A percentile compares a stretch with the other conserved stretches of the same genome.
phyloP scores from a whole-genome alignment of 306 rosid species.

The Casuarina glauca region DNA sequence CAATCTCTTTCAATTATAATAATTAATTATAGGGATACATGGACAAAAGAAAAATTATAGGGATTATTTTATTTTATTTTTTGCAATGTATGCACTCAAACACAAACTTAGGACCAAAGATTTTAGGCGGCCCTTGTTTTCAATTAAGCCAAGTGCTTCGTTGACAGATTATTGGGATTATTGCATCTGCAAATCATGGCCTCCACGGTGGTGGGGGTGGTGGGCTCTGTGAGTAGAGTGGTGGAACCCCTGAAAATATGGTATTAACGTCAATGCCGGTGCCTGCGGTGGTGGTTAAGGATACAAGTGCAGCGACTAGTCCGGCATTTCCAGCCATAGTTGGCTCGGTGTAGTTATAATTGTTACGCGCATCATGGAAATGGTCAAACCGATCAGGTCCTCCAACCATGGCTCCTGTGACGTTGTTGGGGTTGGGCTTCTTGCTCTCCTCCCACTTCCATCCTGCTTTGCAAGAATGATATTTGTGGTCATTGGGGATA shows the following conservation, averaged over 20 bases:
- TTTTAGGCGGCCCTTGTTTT: too few relatives aligned
- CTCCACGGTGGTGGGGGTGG: conserved; percentile 68
- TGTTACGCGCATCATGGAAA: conserved; percentile 46
- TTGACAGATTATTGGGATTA: not conserved
- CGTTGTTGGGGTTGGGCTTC: conserved; percentile 46
- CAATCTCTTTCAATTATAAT: too few relatives aligned
- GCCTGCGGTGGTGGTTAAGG: conserved; percentile 44
- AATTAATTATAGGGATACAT: too few relatives aligned
- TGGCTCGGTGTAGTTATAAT: conserved; percentile 51
- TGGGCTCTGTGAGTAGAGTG: conserved; percentile 50
- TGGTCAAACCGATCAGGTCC: conserved; percentile 57
- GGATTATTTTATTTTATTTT: too few relatives aligned
- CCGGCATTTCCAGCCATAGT: conserved; percentile 69
- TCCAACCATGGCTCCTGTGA: conserved; percentile 71
- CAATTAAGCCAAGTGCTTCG: too few relatives aligned
- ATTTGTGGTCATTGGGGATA: conserved; percentile 43
- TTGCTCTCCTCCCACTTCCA: conserved; percentile 53
- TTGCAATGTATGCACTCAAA: too few relatives aligned
- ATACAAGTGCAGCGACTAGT: conserved; percentile 62
- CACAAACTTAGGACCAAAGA: too few relatives aligned
- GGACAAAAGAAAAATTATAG: too few relatives aligned
- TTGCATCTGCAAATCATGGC: conserved; percentile 35
- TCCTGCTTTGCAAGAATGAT: conserved; percentile 51
- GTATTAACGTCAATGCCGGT: conserved; percentile 49
- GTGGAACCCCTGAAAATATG: conserved; percentile 62